Percentiles rank a stretch among this genome's conserved stretches.
Evolutionary conservation across 2,329 filamentous ascomycete species (phyloP).

Genomic region (Tolypocladium nubicola): DNA sequence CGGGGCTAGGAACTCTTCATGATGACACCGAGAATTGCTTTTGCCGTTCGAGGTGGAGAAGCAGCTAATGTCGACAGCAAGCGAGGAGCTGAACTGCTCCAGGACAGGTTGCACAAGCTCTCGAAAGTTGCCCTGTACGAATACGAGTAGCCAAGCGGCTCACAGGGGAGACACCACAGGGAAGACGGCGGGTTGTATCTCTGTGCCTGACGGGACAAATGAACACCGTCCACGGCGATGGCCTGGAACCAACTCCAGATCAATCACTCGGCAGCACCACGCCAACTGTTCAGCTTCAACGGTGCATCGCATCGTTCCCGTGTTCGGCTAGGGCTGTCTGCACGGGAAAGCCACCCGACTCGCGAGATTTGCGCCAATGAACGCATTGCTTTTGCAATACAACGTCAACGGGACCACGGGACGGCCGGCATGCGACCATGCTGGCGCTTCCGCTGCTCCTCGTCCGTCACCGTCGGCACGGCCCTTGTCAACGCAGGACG

Average conservation of each 20-base stretch:
- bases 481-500: conserved; percentile 3
- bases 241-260: neutral
- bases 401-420: neutral
- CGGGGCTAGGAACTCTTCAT: too few relatives aligned
- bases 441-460: neutral
- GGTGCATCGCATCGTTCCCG: neutral
- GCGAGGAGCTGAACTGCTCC: neutral
- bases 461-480: neutral
- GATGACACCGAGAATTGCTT: neutral
- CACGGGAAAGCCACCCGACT: neutral
- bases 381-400: conserved; percentile 2
- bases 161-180: too few relatives aligned
- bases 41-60: neutral
- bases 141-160: too few relatives aligned
- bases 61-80: neutral
- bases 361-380: neutral
- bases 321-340: neutral
- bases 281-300: neutral
- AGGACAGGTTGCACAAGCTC: neutral
- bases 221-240: neutral
- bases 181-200: too few relatives aligned
- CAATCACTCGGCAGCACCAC: neutral
- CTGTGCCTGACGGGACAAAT: neutral
- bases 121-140: neutral
- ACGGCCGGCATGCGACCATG: neutral